Conservation (phyloP, 306 rosid genomes). For the Cucurbita maxima region DNA sequence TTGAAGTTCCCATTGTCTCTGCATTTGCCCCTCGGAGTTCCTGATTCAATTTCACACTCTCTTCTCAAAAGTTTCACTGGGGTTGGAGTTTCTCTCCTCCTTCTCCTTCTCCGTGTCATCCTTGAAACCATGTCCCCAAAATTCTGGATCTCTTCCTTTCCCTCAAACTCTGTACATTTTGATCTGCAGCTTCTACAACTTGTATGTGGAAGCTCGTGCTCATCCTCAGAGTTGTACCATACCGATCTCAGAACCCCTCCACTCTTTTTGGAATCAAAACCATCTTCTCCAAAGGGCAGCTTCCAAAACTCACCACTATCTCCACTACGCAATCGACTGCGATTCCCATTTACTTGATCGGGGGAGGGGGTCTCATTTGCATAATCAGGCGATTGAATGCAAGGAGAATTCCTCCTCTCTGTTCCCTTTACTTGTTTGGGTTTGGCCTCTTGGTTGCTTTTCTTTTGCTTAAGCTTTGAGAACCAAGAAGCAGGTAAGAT, state of each 20-base stretch:
- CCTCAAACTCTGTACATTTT: constrained; percentile 11
- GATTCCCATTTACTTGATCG: constrained; percentile 11
- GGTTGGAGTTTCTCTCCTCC: constrained; percentile 14
- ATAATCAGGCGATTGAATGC: constrained; percentile 12
- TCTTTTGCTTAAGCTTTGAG: constrained; percentile 58
- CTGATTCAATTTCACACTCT: constrained; percentile 14
- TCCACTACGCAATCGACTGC: constrained; percentile 30
- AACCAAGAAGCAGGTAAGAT: constrained; percentile 58
- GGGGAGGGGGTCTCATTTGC: constrained; percentile 1
- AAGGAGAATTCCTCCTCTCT: constrained; percentile 20
- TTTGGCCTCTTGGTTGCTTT: constrained; percentile 22
- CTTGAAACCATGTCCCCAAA: constrained; percentile 18
- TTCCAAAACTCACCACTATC: constrained; percentile 62
- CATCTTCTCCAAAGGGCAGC: constrained; percentile 51
- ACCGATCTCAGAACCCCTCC: constrained; percentile 11
- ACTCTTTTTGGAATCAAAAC: constrained; percentile 19
- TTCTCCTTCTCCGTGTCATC: constrained; percentile 9
- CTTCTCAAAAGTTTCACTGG: constrained; percentile 17
- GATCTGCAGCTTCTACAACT: constrained; percentile 13
- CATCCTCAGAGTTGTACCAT: constrained; percentile 24
- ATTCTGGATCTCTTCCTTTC: constrained; percentile 20
- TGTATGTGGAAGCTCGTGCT: constrained; percentile 15
- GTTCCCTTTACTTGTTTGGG: constrained; percentile 20
- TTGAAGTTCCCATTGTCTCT: constrained; percentile 20
- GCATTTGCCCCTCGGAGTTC: constrained; percentile 24